Base-by-base conservation (phyloP, 2,329 filamentous ascomycete species). In the Pseudofabraea citricarpa region DNA sequence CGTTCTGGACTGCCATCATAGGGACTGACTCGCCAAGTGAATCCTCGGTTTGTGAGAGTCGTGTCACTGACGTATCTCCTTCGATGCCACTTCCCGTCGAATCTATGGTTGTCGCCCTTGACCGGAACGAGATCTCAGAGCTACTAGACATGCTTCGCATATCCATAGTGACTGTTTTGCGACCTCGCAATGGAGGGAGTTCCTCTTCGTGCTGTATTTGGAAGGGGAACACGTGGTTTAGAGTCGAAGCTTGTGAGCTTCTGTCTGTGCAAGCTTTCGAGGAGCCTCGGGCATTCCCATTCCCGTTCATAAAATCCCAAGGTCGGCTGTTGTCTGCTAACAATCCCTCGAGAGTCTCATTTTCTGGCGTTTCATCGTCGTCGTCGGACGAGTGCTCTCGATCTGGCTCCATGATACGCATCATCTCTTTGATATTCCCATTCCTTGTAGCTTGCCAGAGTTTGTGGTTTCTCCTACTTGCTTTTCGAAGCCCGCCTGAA, bases 201-300 rank as follows among this genome's bases (percentile, higher is more conserved):
- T 67, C 53, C 75, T 59, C 51, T 23, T 58, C 72, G 33, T 67
- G 63, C 47, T 79, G 77, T 43, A 75, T 77, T 60, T 95, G 87
- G 50, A 95, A 97, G 0, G 90, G 91, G 55, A 96, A 96, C 1
- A 97, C 90, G 59, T 97, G 91, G 41, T 84, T 77, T 4, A 97
- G 68, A 3, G 59, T 59, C 26, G 60, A 62, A 10, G 50, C 47
- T 39, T 61, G 55, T 27, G 59, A 62, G 9, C 54, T 37, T 32
- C 53, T 45, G 6, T 45, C 44, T 5, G 22, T 45, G 32, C 48
- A 52, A 32, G 43, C 46, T 39, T 46, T 45, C 27, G 55, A 56
- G n/a, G 51, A 56, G 15, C 47, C 46, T 22, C 49, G 49, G 2
- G 52, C 55, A 32, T 51, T 47, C 6, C 53, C 55, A 47, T 57